Evolutionary conservation across 352 stramenopile genomes (phyloP).

Genomic region (Pythium aquatile): DNA sequence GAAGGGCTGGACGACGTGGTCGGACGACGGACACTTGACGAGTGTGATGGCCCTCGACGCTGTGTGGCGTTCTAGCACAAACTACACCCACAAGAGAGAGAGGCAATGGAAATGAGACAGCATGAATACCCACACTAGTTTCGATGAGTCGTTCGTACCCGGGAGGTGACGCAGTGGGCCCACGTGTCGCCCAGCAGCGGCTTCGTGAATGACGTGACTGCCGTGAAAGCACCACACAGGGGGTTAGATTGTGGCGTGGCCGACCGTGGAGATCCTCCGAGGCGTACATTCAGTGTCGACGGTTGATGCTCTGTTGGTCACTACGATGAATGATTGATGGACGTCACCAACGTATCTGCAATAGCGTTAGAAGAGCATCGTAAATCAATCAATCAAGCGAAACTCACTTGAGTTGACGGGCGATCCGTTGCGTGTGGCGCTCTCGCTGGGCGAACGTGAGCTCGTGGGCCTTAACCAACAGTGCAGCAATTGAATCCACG

Average conservation of each 20-base stretch:
- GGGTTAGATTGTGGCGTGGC: not conserved
- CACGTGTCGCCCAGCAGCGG: conserved; percentile 64
- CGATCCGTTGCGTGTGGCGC: conserved; percentile 23
- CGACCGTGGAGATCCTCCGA: not conserved
- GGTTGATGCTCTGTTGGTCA: conserved; percentile 65
- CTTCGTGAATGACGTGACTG: conserved; percentile 56
- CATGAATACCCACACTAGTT: not conserved
- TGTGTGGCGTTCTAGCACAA: conserved; percentile 62
- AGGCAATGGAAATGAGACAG: conserved; percentile 2
- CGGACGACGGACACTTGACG: conserved; percentile 59
- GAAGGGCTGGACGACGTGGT: conserved; percentile 63
- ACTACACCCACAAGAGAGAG: conserved; percentile 26
- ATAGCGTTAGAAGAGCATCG: conserved; percentile 6
- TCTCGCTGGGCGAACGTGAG: conserved; percentile 27
- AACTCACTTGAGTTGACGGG: conserved; percentile 28
- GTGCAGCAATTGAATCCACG: conserved; percentile 66
- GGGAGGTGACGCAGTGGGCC: conserved; percentile 67
- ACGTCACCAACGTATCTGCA: conserved; percentile 61
- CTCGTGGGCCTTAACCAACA: conserved; percentile 47
- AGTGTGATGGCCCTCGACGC: conserved; percentile 51
- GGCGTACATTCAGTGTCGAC: conserved; percentile 28
- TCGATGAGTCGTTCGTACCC: conserved; percentile 24
- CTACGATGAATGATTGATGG: conserved; percentile 58
- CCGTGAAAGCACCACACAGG: conserved; percentile 11
- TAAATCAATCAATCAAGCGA: not conserved